Base-by-base conservation (phyloP, 768 basidiomycete species). In the Leccinum subgranulosum region DNA sequence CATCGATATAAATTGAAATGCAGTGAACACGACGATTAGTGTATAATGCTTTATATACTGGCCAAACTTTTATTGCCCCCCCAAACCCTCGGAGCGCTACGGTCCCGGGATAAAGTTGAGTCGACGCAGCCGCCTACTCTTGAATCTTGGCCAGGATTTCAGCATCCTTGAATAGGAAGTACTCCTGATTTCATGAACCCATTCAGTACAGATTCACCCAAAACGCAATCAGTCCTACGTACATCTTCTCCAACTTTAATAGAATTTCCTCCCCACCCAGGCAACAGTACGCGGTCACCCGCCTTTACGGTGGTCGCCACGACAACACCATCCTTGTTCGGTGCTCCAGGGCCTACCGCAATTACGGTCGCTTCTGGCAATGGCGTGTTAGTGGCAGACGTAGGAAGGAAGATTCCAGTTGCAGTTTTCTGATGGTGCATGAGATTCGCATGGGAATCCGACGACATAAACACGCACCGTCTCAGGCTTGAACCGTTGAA, bases 161-260 rank as follows among this genome's bases (percentile, higher is more conserved):
- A 25, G 84, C 74, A 75, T 98, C 96, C 77, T 87, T 90, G 87
- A 95, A 98, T 57, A 99, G 76, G 79, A 82, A 89, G 76, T 90
- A 99, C 71, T 99, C 96, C 94, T 98, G 23, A 66, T 19, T 29
- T 7, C 11, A 47, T 23, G 7, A 33, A 36, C 53, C 41, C 59
- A 12, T 46, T 67, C 48, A 67, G 56, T 33, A 47, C 12, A 36
- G 17, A 41, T 43, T 43, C 41, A 43, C 41, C n/a, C 41, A 19
- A n/a, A 6, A 15, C 8, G 5, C 45, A 17, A 45, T 29, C 10
- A 19, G 21, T 17, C 36, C 23, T 4, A 81, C 89, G 58, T 67
- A 94, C 96, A 72, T 98, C 95, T 25, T 98, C 97, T 41, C 94
- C 95, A 49, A 98, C 84, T 77, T 99, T 99, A 75, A 99, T 94